A percentile compares a stretch with the other conserved stretches of the same genome.
phyloP scores from a whole-genome alignment of 495 filamentous ascomycete species.

The Neurospora tetrasperma region DNA sequence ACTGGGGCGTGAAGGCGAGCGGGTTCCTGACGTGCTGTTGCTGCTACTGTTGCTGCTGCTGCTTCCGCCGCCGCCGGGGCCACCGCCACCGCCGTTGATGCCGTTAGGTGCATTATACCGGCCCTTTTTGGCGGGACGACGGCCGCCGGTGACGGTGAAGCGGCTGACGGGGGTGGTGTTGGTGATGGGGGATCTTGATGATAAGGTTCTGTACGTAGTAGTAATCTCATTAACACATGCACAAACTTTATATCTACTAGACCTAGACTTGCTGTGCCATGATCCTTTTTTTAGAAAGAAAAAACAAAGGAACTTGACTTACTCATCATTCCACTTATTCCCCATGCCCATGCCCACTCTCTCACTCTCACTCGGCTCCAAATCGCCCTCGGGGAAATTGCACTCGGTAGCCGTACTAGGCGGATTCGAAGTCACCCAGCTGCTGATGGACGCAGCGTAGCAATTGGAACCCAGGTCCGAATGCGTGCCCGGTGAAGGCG shows the following conservation, averaged over 20 bases:
- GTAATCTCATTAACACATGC: too few species aligned
- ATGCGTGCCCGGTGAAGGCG: conserved; percentile 10
- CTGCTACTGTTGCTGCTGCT: not conserved
- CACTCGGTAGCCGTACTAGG: conserved; percentile 6
- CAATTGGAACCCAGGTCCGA: conserved; percentile 12
- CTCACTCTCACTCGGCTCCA: conserved; percentile 4
- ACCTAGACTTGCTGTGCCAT: too few species aligned
- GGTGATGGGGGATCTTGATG: conserved; percentile 1
- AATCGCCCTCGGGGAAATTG: conserved; percentile 11
- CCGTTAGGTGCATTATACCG: not conserved
- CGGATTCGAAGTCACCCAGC: conserved; percentile 14
- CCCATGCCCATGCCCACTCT: not conserved
- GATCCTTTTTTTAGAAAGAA: too few species aligned
- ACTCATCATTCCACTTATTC: conserved; percentile 17
- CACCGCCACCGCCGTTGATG: not conserved
- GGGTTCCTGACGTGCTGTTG: not conserved
- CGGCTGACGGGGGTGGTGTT: not conserved
- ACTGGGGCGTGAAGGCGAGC: conserved; percentile 11
- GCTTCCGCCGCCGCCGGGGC: not conserved
- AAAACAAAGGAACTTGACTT: too few species aligned
- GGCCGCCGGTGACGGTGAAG: conserved; percentile 4
- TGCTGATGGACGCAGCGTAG: conserved; percentile 15
- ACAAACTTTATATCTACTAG: too few species aligned
- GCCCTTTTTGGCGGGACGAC: conserved; percentile 1
- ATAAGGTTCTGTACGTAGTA: too few species aligned